Evolutionary conservation across 2,329 filamentous ascomycete species (phyloP), one percentile per base, ranked within the genome.

Genomic region (Botryotinia globosa): DNA sequence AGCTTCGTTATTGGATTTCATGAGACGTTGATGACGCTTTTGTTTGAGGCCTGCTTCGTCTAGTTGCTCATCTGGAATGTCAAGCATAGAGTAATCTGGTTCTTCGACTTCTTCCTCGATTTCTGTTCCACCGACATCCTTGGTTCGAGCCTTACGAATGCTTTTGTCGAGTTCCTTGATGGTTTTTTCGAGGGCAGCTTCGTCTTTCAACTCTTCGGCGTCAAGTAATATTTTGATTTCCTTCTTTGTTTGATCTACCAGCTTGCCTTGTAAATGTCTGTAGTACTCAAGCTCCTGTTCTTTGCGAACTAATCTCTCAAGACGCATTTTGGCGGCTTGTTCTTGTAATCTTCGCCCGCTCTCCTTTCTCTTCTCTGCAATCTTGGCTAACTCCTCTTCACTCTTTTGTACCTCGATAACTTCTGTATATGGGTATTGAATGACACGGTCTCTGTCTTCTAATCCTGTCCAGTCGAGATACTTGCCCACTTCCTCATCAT

Each of bases 211-310:
- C 78, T 98, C 96, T 77, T 97, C 94, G 22, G 91, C 90, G 79
- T 98, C 96, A 0, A 99, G 86, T 29, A 98, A 85, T 0, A 93
- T 90, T 79, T 92, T 92, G 4, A 90, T 91, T 80, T 98, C 96
- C 82, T 98, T 98, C 83, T 98, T 99, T 62, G 91, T 94, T 77
- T 93, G 89, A 37, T 91, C 89, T 2, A 86, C 87, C 16, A 98
- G 85, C 75, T 89, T 89, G 48, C 85, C 82, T 79, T 97, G 94
- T 6, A 99, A 84, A 73, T 94, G 89, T 80, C 94, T 94, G 85
- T 94, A 98, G 82, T 97, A 98, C 77, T 97, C 94, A 1, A 98
- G 84, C 80, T 98, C 94, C 80, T 97, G 90, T 83, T 99, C 96
- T 82, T 99, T 99, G 80, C 93, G 92, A 81, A 98, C 93, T 64